Conservation (phyloP, 2,329 filamentous ascomycete genomes). For the Cordyceps tenuipes region DNA sequence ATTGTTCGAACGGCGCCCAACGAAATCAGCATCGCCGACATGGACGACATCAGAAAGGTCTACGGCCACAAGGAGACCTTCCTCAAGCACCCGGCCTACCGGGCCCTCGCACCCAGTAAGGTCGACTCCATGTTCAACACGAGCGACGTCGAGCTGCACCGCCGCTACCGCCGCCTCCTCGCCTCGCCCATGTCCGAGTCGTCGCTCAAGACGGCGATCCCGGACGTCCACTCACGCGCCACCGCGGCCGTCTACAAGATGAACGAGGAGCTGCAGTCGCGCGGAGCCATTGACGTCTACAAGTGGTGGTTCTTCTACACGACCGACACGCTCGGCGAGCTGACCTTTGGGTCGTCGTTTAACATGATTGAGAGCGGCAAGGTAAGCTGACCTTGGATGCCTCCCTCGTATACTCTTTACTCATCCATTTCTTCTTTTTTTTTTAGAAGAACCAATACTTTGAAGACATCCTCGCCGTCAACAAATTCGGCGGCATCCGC, state of each 20-base stretch:
- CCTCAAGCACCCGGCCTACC: constrained; percentile 19
- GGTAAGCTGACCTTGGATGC: constrained; percentile 23
- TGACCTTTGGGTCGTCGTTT: constrained; percentile 50
- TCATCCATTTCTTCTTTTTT: not conserved
- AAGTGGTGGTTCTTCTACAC: constrained; percentile 48
- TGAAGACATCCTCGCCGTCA: constrained; percentile 13
- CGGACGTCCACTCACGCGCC: constrained; percentile 27
- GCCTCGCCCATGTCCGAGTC: constrained; percentile 31
- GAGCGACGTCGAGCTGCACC: constrained; percentile 29
- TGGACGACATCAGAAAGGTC: constrained; percentile 24
- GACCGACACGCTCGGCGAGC: constrained; percentile 44
- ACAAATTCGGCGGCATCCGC: constrained; percentile 17
- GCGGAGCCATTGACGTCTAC: constrained; percentile 34
- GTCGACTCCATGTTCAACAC: constrained; percentile 30
- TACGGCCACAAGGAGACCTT: constrained; percentile 21
- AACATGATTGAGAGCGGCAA: constrained; percentile 40
- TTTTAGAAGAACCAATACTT: constrained; percentile 8
- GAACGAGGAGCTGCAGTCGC: constrained; percentile 29
- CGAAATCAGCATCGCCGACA: constrained; percentile 17
- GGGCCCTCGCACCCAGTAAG: constrained; percentile 14
- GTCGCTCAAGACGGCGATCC: constrained; percentile 24
- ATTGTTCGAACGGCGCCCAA: constrained; percentile 20
- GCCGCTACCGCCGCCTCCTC: constrained; percentile 32
- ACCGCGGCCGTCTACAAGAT: constrained; percentile 35
- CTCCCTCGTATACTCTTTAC: not conserved